Evolutionary conservation across 352 stramenopile species (phyloP).

Genomic region (Pseudoperonospora humuli): DNA sequence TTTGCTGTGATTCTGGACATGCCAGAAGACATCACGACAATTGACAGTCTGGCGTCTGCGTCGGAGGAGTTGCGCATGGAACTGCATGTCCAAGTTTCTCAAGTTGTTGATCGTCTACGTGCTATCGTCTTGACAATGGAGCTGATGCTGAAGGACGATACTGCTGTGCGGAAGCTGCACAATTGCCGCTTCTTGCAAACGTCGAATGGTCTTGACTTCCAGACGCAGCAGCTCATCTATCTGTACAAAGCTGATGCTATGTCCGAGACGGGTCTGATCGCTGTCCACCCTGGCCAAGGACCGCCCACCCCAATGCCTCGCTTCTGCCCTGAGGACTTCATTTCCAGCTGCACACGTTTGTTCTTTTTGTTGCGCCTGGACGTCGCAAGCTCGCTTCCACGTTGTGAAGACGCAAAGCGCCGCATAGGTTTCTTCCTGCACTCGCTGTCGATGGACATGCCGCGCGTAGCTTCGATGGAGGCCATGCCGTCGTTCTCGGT

Average conservation of each 20-base stretch:
- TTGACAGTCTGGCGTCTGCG: constrained; percentile 30
- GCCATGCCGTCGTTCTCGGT: constrained; percentile 85
- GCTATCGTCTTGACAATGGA: constrained; percentile 39
- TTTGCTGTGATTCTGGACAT: constrained; percentile 72
- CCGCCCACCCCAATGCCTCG: constrained; percentile 27
- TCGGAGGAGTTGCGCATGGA: constrained; percentile 47
- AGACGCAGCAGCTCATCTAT: constrained; percentile 59
- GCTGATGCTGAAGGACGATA: constrained; percentile 48
- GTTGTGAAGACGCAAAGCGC: constrained; percentile 74
- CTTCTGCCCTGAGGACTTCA: constrained; percentile 54
- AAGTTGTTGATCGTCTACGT: constrained; percentile 49
- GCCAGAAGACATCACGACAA: constrained; percentile 54
- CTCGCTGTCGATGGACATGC: constrained; percentile 80
- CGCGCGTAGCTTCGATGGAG: constrained; percentile 58
- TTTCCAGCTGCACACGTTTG: constrained; percentile 66
- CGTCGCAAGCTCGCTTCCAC: constrained; percentile 59
- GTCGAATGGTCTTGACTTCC: constrained; percentile 48
- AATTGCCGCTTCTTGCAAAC: constrained; percentile 53
- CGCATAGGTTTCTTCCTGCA: constrained; percentile 86
- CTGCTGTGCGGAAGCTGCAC: constrained; percentile 41
- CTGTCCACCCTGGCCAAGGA: constrained; percentile 26
- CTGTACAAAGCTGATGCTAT: constrained; percentile 61
- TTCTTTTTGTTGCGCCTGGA: constrained; percentile 77
- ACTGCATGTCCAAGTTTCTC: constrained; percentile 58
- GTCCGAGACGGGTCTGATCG: constrained; percentile 48